A percentile compares a stretch with the other conserved stretches of the same genome.
These are phyloP conservation scores for Nitzschia inconspicua DNA, from an alignment of 108 stramenopile species.

Conservation along the genomic window DNA sequence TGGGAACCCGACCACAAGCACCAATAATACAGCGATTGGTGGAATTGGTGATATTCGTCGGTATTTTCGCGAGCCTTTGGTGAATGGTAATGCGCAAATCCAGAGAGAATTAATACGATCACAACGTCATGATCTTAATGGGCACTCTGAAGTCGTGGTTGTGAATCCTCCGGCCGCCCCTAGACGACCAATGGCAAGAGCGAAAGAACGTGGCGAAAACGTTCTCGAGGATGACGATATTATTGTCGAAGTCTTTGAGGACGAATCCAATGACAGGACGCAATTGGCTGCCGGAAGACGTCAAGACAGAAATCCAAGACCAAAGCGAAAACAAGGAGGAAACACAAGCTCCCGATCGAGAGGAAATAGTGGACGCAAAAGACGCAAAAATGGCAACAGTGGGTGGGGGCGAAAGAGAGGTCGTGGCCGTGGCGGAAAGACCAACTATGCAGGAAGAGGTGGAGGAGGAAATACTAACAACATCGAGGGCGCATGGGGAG, in stretches of 20 bases:
- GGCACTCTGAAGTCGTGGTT: neutral
- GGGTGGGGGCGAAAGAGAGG: neutral
- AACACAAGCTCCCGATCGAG: neutral
- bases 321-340: conserved; percentile 11
- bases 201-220: neutral
- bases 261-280: neutral
- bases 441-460: neutral
- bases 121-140: neutral
- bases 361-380: neutral
- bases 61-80: neutral
- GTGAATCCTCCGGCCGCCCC: neutral
- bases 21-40: neutral
- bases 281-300: neutral
- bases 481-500: neutral
- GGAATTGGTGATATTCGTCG: conserved; percentile 3
- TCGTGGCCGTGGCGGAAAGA: conserved; percentile 3
- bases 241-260: neutral
- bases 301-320: neutral
- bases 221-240: neutral
- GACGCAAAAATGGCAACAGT: neutral
- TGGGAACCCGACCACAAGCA: neutral
- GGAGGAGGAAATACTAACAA: neutral
- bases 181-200: neutral
- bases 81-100: neutral
- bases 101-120: neutral